These are phyloP conservation scores for Suillus subalutaceus DNA, from an alignment of 768 basidiomycete genomes.

Conservation along the genomic window DNA sequence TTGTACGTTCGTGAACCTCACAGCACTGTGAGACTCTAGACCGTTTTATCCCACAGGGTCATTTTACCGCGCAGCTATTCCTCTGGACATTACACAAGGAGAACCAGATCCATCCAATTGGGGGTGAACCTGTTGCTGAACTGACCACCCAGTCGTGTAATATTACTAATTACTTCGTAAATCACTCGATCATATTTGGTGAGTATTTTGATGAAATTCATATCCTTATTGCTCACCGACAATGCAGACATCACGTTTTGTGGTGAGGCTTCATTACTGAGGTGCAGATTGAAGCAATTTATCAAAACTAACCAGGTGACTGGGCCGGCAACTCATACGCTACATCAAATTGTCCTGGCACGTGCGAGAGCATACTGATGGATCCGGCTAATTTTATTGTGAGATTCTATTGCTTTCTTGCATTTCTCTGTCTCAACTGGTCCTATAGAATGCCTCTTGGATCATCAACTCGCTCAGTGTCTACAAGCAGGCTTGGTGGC, in stretches of 20 bases:
- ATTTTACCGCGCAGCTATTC: conserved; percentile 79
- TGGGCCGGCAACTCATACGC: conserved; percentile 86
- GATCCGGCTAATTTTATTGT: conserved; percentile 76
- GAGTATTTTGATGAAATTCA: conserved; percentile 27
- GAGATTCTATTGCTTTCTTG: conserved; percentile 27
- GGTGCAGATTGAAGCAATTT: neutral
- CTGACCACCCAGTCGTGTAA: conserved; percentile 59
- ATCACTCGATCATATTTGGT: conserved; percentile 81
- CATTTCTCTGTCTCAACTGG: conserved; percentile 11
- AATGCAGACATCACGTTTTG: conserved; percentile 78
- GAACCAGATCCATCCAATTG: conserved; percentile 67
- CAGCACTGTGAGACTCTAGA: conserved; percentile 2
- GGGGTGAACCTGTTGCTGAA: conserved; percentile 69
- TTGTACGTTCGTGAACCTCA: conserved; percentile 50
- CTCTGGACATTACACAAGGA: conserved; percentile 62
- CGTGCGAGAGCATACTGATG: conserved; percentile 63
- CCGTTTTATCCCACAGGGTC: conserved; percentile 54
- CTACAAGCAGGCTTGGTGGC: conserved; percentile 59
- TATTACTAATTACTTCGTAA: conserved; percentile 57
- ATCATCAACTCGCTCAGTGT: conserved; percentile 79
- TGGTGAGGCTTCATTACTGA: conserved; percentile 44
- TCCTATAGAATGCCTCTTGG: conserved; percentile 74
- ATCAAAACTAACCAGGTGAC: conserved; percentile 51
- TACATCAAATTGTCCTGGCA: conserved; percentile 74
- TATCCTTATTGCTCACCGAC: conserved; percentile 19